A percentile compares a stretch with the other conserved stretches of the same genome.
Conservation (phyloP, 768 basidiomycete species). For the Cyclocybe aegerita region DNA sequence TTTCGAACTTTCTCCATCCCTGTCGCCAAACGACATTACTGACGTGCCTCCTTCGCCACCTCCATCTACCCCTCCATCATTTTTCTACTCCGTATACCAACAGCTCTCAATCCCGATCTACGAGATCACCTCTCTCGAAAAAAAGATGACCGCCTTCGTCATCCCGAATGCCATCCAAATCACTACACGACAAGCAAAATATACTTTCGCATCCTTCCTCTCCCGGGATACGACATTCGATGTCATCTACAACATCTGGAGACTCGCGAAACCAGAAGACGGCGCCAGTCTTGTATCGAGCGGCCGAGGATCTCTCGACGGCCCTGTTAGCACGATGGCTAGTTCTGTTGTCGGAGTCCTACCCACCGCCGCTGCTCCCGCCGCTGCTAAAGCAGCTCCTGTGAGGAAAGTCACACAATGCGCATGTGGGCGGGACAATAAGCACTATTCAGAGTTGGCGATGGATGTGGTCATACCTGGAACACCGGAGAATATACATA, state of each 20-base stretch:
- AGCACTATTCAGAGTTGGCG: slow-evolving; percentile 71
- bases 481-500: slow-evolving; percentile 93
- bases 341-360: slow-evolving; percentile 15
- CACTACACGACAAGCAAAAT: slow-evolving; percentile 78
- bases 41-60: neutral
- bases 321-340: slow-evolving; percentile 15
- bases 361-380: slow-evolving; percentile 2
- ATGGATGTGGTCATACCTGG: slow-evolving; percentile 83
- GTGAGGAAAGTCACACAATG: slow-evolving; percentile 67
- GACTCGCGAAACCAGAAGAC: slow-evolving; percentile 78
- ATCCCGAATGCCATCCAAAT: slow-evolving; percentile 96
- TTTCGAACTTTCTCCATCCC: neutral
- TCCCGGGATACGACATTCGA: slow-evolving; percentile 95
- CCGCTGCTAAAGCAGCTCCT: slow-evolving; percentile 10
- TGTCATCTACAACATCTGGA: slow-evolving; percentile 95
- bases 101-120: slow-evolving; percentile 27
- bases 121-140: slow-evolving; percentile 85
- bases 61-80: neutral
- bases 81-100: slow-evolving; percentile 6
- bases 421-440: slow-evolving; percentile 65
- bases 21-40: slow-evolving; percentile 2
- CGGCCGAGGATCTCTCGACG: slow-evolving; percentile 35
- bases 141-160: slow-evolving; percentile 97
- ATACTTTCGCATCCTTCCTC: slow-evolving; percentile 96
- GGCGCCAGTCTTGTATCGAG: slow-evolving; percentile 34